Percentiles rank a stretch among this genome's conserved stretches.
Evolutionary conservation across 2,329 filamentous ascomycete species (phyloP).

Genomic region (Aspergillus neotritici): DNA sequence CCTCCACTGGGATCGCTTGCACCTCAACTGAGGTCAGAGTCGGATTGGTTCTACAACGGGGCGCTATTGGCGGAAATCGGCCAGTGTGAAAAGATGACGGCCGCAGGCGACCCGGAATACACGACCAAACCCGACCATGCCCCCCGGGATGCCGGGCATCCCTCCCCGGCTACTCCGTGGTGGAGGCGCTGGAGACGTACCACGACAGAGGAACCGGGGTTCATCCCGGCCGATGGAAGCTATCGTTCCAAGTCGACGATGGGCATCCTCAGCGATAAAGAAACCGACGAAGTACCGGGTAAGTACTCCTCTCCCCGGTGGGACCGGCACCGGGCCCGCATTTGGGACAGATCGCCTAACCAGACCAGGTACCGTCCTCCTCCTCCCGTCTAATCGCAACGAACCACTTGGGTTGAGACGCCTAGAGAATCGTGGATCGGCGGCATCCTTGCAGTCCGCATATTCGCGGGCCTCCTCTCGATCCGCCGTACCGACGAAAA

Average conservation of each 20-base stretch:
- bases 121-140: no score
- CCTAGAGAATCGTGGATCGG: constrained; percentile 56
- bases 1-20: no score
- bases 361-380: constrained; percentile 54
- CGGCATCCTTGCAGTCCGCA: constrained; percentile 49
- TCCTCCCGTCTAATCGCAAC: constrained; percentile 57
- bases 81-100: no score
- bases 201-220: constrained; percentile 1
- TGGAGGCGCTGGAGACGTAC: constrained; percentile 13
- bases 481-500: constrained; percentile 55
- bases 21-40: no score
- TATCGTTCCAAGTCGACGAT: constrained; percentile 51
- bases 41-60: no score
- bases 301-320: constrained; percentile 21
- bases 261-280: constrained; percentile 75
- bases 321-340: background rate
- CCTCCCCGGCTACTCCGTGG: constrained; percentile 13
- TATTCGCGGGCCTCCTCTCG: constrained; percentile 31
- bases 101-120: no score
- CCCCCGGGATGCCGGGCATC: background rate
- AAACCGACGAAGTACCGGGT: constrained; percentile 86
- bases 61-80: no score
- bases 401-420: constrained; percentile 57
- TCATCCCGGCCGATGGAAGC: constrained; percentile 12
- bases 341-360: constrained; percentile 6